These are phyloP conservation scores for Theobroma cacao DNA, from an alignment of 345 rosid species.

Conservation along the genomic window DNA sequence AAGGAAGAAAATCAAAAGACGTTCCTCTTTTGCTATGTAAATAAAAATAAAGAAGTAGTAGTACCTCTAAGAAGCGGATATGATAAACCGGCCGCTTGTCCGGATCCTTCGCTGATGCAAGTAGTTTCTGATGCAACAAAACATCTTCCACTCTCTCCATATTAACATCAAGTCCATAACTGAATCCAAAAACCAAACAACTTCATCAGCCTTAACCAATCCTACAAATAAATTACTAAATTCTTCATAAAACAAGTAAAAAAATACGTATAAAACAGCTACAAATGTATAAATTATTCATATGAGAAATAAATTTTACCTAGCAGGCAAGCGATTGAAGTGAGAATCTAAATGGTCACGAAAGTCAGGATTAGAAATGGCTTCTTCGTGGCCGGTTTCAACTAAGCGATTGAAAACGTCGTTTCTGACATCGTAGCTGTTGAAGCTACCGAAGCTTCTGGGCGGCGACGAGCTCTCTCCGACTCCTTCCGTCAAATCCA, in stretches of 20 bases:
- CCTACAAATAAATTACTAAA: not conserved
- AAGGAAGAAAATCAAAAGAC: not conserved
- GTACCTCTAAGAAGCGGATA: constrained; percentile 67
- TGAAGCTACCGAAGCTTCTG: constrained; percentile 44
- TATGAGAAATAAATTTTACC: constrained; percentile 30
- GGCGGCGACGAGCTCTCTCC: constrained; percentile 89
- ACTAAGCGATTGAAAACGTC: constrained; percentile 56
- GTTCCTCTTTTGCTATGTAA: not conserved
- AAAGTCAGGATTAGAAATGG: constrained; percentile 48
- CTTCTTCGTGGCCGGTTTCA: constrained; percentile 50
- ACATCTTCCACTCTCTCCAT: constrained; percentile 70
- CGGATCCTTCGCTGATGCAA: constrained; percentile 57
- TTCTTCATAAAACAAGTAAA: not conserved
- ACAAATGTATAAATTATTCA: not conserved
- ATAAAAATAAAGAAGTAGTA: not conserved
- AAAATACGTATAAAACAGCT: not conserved
- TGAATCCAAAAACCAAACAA: constrained; percentile 21
- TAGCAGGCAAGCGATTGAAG: constrained; percentile 65
- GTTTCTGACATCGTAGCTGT: constrained; percentile 42
- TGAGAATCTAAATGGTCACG: constrained; percentile 56
- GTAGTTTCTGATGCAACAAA: constrained; percentile 54
- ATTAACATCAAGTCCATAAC: constrained; percentile 68
- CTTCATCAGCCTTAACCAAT: not conserved
- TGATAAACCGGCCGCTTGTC: constrained; percentile 56
- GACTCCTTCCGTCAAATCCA: constrained; percentile 74